Percentiles rank a stretch among this genome's conserved stretches.
Evolutionary conservation across 202 grass and related monocot species (phyloP).

Genomic region (Digitaria exilis): DNA sequence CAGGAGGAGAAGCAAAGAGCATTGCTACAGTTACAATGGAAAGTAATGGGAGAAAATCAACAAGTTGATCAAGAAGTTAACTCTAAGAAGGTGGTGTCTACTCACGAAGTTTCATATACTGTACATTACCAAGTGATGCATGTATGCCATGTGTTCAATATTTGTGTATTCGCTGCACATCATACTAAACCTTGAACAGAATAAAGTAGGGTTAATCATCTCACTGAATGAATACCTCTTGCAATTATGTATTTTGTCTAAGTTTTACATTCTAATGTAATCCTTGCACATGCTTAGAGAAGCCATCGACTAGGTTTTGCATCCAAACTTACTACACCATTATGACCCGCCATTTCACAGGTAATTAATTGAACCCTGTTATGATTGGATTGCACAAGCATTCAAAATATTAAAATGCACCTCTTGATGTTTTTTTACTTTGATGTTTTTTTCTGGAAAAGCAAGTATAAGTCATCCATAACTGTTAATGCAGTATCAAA

Average conservation of each 20-base stretch:
- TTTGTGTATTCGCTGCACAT: conserved; percentile 8
- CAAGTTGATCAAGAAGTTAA: conserved; percentile 94
- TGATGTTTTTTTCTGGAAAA: not conserved
- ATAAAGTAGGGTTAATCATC: not conserved
- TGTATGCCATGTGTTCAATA: conserved; percentile 10
- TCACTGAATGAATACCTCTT: not conserved
- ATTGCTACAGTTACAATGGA: conserved; percentile 91
- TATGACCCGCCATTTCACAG: not conserved
- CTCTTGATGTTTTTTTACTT: too few relatives aligned
- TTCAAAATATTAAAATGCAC: not conserved
- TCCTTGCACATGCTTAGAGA: not conserved
- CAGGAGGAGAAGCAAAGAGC: conserved; percentile 99
- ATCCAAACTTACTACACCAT: not conserved
- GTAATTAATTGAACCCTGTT: not conserved
- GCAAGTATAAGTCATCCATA: not conserved
- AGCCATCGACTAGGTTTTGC: not conserved
- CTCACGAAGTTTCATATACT: conserved; percentile 15
- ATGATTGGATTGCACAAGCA: not conserved
- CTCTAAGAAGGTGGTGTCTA: conserved; percentile 75
- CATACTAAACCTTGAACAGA: conserved; percentile 26
- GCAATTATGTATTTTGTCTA: not conserved
- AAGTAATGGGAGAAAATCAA: conserved; percentile 97
- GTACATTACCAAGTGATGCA: conserved; percentile 13
- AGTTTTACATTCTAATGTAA: not conserved
- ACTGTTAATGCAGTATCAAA: not conserved